Evolutionary conservation across 768 basidiomycete species (phyloP).

Genomic region (Lactarius sp.): DNA sequence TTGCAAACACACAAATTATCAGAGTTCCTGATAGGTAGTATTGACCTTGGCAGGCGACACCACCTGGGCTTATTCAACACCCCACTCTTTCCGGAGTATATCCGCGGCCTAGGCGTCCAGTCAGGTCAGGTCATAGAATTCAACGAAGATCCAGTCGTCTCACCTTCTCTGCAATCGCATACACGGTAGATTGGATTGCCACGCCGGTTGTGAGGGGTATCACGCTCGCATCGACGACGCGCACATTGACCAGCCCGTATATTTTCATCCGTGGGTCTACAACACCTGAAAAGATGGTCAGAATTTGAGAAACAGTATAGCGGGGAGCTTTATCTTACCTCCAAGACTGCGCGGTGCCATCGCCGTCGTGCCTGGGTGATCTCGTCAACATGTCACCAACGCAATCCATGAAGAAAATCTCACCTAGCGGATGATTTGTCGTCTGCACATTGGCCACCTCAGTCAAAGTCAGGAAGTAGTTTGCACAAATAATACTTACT

Average conservation of each 20-base stretch:
- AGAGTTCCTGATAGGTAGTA: not conserved
- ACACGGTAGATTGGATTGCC: constrained; percentile 21
- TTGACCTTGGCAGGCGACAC: not conserved
- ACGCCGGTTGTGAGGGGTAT: constrained; percentile 26
- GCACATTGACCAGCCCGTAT: constrained; percentile 21
- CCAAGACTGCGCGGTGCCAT: constrained; percentile 25
- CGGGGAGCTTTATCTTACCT: not conserved
- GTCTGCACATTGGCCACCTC: constrained; percentile 4
- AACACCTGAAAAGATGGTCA: constrained; percentile 14
- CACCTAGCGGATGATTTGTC: constrained; percentile 23
- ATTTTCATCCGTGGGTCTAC: constrained; percentile 22
- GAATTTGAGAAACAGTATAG: not conserved
- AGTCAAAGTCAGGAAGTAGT: not conserved
- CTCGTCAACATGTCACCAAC: not conserved
- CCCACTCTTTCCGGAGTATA: constrained; percentile 19
- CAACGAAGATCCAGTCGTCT: not conserved
- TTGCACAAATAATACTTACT: constrained; percentile 1
- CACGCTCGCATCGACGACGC: constrained; percentile 22
- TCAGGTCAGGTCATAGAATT: not conserved
- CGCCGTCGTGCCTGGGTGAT: constrained; percentile 16
- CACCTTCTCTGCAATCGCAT: constrained; percentile 25
- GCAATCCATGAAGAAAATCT: not conserved
- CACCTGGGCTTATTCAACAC: constrained; percentile 5
- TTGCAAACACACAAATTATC: not conserved
- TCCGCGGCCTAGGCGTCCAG: constrained; percentile 15